phyloP scores from a whole-genome alignment of 75 land plant species.

The Selaginella moellendorffii region DNA sequence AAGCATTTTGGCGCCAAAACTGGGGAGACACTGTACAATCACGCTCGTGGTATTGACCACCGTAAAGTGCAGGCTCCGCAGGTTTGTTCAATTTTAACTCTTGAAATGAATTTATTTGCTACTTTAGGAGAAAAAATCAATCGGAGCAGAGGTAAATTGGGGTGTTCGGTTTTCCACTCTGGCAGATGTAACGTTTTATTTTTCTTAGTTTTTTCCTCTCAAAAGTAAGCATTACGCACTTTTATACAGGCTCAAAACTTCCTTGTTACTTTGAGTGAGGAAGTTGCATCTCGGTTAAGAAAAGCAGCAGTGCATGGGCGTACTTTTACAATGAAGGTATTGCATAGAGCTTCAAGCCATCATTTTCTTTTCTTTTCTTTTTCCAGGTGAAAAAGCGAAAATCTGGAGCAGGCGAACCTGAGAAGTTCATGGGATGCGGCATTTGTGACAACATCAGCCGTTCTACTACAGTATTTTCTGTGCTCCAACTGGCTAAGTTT shows the following conservation, averaged over 20 bases:
- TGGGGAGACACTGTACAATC: constrained; percentile 85
- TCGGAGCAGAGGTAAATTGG: constrained; percentile 99
- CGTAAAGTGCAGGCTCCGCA: constrained; percentile 54
- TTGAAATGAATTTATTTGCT: constrained; percentile 6
- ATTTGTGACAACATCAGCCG: constrained; percentile 87
- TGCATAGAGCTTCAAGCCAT: neutral
- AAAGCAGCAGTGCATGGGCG: constrained; percentile 62
- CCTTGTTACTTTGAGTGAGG: constrained; percentile 49
- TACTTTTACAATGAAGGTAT: constrained; percentile 78
- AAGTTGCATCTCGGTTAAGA: constrained; percentile 69
- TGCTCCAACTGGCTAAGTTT: neutral
- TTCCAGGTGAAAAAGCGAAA: constrained; percentile 70
- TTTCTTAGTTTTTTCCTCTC: neutral
- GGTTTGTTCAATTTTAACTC: constrained; percentile 22
- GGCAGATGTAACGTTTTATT: constrained; percentile 45
- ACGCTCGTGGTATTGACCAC: constrained; percentile 71
- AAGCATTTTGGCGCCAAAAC: constrained; percentile 72
- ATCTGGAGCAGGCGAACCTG: constrained; percentile 74
- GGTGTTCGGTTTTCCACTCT: constrained; percentile 64
- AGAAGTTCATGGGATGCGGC: constrained; percentile 94
- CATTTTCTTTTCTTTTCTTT: neutral
- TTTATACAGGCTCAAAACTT: constrained; percentile 48
- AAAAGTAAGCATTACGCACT: neutral
- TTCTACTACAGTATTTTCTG: constrained; percentile 50
- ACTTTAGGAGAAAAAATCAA: constrained; percentile 91